phyloP scores from a whole-genome alignment of 2,329 filamentous ascomycete genomes.

The Lizonia empirigonia region DNA sequence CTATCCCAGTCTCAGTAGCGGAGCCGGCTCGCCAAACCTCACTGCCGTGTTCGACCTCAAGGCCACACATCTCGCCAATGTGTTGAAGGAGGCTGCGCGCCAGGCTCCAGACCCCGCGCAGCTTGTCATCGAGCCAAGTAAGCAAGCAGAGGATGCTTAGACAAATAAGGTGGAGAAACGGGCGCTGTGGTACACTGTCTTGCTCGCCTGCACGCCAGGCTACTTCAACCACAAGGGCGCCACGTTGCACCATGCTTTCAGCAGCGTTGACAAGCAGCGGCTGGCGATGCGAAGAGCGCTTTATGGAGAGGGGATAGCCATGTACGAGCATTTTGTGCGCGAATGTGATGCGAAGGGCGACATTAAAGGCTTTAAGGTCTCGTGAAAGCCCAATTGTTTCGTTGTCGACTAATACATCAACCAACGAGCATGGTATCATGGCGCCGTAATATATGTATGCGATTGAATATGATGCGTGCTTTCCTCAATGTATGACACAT shows the following conservation, averaged over 20 bases:
- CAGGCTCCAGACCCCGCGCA: not conserved
- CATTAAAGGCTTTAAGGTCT: conserved; percentile 12
- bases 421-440: too few species aligned
- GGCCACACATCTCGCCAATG: not conserved
- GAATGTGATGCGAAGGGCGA: conserved; percentile 15
- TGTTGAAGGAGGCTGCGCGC: not conserved
- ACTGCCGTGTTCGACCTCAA: not conserved
- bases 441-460: too few species aligned
- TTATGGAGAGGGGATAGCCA: conserved; percentile 7
- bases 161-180: not conserved
- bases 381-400: not conserved
- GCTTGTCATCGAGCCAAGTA: not conserved
- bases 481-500: too few species aligned
- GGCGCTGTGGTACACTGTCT: not conserved
- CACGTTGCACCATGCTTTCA: not conserved
- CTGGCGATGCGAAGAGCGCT: conserved; percentile 8
- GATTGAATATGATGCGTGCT: too few species aligned
- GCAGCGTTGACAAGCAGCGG: not conserved
- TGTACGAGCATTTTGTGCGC: conserved; percentile 10
- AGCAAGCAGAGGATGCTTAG: not conserved
- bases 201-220: not conserved
- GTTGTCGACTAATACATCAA: too few species aligned
- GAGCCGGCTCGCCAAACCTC: not conserved
- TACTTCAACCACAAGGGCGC: conserved; percentile 1
- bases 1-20: not conserved